Base-by-base conservation (phyloP, 768 basidiomycete genomes). In the Russula ochroleuca region DNA sequence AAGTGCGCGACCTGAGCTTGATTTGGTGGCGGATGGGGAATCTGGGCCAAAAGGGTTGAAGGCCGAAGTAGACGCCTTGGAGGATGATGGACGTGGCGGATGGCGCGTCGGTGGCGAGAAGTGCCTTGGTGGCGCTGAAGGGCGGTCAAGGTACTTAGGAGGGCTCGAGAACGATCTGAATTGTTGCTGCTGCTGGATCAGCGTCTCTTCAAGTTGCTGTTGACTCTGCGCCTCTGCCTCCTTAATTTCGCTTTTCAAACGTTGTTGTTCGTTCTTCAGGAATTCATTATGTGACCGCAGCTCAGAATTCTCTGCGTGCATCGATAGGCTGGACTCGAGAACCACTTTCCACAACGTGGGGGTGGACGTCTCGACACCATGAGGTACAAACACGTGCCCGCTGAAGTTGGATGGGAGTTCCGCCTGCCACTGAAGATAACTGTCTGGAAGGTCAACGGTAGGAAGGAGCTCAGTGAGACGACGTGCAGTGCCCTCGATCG, bases 401-500 rank as follows among this genome's bases (percentile, higher is more conserved):
- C 84, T 86, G 67, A 78, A 86, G 58, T 86, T 78, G 4, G 77
- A 73, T 25, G 89, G 77, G 3, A 87, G n/a, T n/a, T n/a, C n/a
- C n/a, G n/a, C n/a, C n/a, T n/a, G n/a, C n/a, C n/a, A 89, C 66
- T 81, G 81, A 45, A 85, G 70, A 13, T 73, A 73, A 19, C 73
- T 67, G 57, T 83, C 78, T 21, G 71, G 67, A 15, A 84, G 70
- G 31, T 75, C 70, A 62, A 87, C 85, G 61, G 81, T 75, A 8
- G 78, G 77, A 37, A 88, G 73, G 41, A 85, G 76, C 0, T 76
- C 69, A 21, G 76, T 72, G 52, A 87, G 75, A 53, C 80, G 79
- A 15, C 67, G 55, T 3, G 82, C 80, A 1, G 80, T 75, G 5
- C 67, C 71, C 23, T 79, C 76, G 8, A 81, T 60, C 6, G 79